Base-by-base conservation (phyloP, 805 yeast species). In the Candida wancherniae region DNA sequence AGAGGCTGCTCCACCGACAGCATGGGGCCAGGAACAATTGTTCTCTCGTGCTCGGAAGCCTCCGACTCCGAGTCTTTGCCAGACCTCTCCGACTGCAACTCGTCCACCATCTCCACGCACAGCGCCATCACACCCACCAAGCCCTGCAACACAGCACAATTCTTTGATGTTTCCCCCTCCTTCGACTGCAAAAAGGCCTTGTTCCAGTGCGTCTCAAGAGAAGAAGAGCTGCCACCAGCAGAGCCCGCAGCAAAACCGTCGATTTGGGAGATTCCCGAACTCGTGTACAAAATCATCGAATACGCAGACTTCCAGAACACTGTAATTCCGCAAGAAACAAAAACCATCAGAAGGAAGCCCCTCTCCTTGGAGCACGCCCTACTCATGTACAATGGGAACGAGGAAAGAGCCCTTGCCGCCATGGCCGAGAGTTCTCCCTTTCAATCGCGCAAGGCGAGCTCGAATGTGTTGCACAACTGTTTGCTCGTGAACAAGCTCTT, bases 181-280 rank as follows among this genome's bases (percentile, higher is more conserved):
- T 40, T 26, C 15, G 25, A 15, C 9, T 29, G n/a, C 6, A 13
- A 25, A 16, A 22, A 10, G 2, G 18, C 18, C 13, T 13, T 17
- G 9, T 21, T 21, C 21, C 24, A 21, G 5, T n/a, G n/a, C n/a
- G n/a, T n/a, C n/a, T n/a, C n/a, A n/a, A n/a, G n/a, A n/a, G n/a
- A n/a, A n/a, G n/a, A n/a, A n/a, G n/a, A n/a, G n/a, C n/a, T 10
- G 6, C 5, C n/a, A n/a, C 10, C 15, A 7, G 22, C 22, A 9
- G 15, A 12, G 10, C 18, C 21, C 9, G 15, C 13, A 4, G 19
- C 26, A 15, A 22, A 19, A 8, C 29, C 39, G 3, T 24, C 37
- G 4, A 80, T 86, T 6, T 81, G 86, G 47, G 63, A 67, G 29
- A 77, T 81, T 20, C 95, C 95, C 0, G 96, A 86, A 53, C 79